A percentile compares a stretch with the other conserved stretches of the same genome.
These are phyloP conservation scores for Mucor irregularis DNA, from an alignment of 371 early-diverging fungal species.

Conservation along the genomic window DNA sequence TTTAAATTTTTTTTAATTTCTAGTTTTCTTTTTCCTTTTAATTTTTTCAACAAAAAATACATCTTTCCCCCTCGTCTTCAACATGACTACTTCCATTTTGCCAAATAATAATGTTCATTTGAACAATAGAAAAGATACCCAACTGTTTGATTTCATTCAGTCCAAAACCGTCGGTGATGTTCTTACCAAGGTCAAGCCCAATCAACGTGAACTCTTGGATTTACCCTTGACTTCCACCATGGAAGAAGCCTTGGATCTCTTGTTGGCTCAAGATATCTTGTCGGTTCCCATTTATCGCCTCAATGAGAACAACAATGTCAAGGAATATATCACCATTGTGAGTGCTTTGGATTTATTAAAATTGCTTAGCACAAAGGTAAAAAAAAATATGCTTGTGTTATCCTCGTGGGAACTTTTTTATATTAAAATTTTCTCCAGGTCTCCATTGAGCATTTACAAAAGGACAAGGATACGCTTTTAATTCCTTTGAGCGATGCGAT, in stretches of 20 bases:
- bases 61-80: slow-evolving; percentile 19
- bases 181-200: slow-evolving; percentile 39
- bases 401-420: slow-evolving; percentile 22
- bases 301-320: slow-evolving; percentile 19
- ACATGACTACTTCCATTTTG: slow-evolving; percentile 26
- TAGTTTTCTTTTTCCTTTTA: slow-evolving; percentile 3
- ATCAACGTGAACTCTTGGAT: slow-evolving; percentile 46
- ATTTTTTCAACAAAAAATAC: slow-evolving; percentile 6
- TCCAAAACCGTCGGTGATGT: slow-evolving; percentile 53
- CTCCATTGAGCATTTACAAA: slow-evolving; percentile 21
- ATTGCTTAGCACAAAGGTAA: slow-evolving; percentile 43
- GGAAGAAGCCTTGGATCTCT: slow-evolving; percentile 60
- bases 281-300: slow-evolving; percentile 61
- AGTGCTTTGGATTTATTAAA: slow-evolving; percentile 58
- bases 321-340: slow-evolving; percentile 57
- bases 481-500: slow-evolving; percentile 43
- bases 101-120: background rate
- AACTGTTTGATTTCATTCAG: slow-evolving; percentile 37
- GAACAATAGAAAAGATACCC: slow-evolving; percentile 3
- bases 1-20: background rate
- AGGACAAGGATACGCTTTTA: slow-evolving; percentile 17
- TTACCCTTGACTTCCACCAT: slow-evolving; percentile 55
- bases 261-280: slow-evolving; percentile 54
- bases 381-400: slow-evolving; percentile 4
- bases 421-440: slow-evolving; percentile 17